Evolutionary conservation across 1,284 basidiomycete species (phyloP).

Genomic region (Phylloporus sp.): DNA sequence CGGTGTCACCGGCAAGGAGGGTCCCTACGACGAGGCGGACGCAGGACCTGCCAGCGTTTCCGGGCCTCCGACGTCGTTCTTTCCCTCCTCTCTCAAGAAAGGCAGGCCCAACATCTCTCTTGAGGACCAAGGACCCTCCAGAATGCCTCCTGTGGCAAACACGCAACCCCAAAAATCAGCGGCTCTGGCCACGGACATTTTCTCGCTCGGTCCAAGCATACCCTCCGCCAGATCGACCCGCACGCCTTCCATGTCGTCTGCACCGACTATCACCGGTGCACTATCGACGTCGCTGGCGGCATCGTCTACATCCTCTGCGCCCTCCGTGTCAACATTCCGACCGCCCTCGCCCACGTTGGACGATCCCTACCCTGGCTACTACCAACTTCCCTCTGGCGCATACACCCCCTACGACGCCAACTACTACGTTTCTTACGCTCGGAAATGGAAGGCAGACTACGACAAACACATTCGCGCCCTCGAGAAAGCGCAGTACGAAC

Average conservation of each 20-base stretch:
- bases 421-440: constrained; percentile 75
- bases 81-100: constrained; percentile 61
- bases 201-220: constrained; percentile 48
- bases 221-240: constrained; percentile 21
- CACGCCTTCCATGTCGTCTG: constrained; percentile 4
- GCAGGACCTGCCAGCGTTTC: not conserved
- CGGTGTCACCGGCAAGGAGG: constrained; percentile 4
- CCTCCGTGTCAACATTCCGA: constrained; percentile 67
- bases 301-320: constrained; percentile 63
- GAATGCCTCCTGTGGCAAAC: constrained; percentile 19
- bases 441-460: constrained; percentile 62
- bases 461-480: not conserved
- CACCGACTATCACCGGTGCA: constrained; percentile 4
- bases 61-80: constrained; percentile 44
- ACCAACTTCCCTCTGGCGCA: constrained; percentile 77
- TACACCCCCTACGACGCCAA: constrained; percentile 79
- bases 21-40: constrained; percentile 14
- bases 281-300: constrained; percentile 2
- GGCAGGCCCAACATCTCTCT: constrained; percentile 64
- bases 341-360: constrained; percentile 75
- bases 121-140: constrained; percentile 50
- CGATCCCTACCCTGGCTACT: constrained; percentile 91
- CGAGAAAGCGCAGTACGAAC: not conserved
- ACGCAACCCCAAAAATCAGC: constrained; percentile 30
- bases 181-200: constrained; percentile 58